phyloP scores from a whole-genome alignment of 257 asterid species.

The Salvia miltiorrhiza region DNA sequence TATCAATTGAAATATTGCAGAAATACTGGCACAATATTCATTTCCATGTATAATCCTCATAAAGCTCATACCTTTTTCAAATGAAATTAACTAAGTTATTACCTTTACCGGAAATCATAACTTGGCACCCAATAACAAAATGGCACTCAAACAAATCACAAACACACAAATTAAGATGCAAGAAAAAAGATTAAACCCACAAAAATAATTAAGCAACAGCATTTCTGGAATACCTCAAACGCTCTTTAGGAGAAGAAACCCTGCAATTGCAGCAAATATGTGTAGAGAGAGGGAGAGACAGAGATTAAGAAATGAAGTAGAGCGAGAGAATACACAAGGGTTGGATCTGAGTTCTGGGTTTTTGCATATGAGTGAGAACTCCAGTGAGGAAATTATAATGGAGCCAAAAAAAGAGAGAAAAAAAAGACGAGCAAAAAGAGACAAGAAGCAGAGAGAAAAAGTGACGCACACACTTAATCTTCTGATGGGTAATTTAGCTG shows the following conservation, averaged over 20 bases:
- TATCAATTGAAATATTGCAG: neutral
- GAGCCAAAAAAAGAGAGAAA: neutral
- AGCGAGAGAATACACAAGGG: slow-evolving; percentile 21
- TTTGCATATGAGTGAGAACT: slow-evolving; percentile 30
- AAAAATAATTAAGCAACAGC: neutral
- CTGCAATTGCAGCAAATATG: slow-evolving; percentile 11
- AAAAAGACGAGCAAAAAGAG: slow-evolving; percentile 5
- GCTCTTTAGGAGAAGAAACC: slow-evolving; percentile 18
- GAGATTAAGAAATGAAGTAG: neutral
- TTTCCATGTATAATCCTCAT: neutral
- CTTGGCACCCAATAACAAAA: slow-evolving; percentile 16
- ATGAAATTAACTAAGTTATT: slow-evolving; percentile 14
- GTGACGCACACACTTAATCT: slow-evolving; percentile 19
- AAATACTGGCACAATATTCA: neutral
- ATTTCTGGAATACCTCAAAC: slow-evolving; percentile 18
- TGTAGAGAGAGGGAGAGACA: neutral
- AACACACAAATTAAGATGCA: neutral
- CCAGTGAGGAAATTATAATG: slow-evolving; percentile 21
- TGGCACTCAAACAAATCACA: neutral
- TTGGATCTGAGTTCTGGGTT: slow-evolving; percentile 64
- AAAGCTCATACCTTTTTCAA: neutral
- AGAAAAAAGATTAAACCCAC: slow-evolving; percentile 10
- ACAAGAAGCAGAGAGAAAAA: slow-evolving; percentile 20
- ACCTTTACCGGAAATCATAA: slow-evolving; percentile 9
- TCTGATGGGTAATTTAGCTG: slow-evolving; percentile 5